These are phyloP conservation scores for Pichia sp. DNA, from an alignment of 1,139 yeast species.

Conservation along the genomic window DNA sequence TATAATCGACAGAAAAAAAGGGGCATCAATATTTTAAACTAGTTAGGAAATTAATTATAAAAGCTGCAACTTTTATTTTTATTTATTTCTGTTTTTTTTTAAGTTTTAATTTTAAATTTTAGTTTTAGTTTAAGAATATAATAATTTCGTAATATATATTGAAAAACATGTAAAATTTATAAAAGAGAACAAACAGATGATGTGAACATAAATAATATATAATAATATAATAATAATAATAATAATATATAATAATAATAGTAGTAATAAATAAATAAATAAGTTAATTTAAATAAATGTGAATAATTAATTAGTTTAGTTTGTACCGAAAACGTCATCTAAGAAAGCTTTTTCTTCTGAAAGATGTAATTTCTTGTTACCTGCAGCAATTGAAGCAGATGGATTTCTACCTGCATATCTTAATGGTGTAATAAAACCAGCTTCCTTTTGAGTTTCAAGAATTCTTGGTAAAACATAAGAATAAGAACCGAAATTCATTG, in stretches of 20 bases:
- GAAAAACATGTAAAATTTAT: no score
- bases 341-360: slow-evolving; percentile 88
- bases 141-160: no score
- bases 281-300: background rate
- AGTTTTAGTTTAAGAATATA: no score
- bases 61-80: no score
- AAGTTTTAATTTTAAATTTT: no score
- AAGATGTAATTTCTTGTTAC: slow-evolving; percentile 80
- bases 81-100: no score
- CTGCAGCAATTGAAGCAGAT: slow-evolving; percentile 97
- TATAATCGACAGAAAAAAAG: background rate
- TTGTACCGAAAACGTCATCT: slow-evolving; percentile 54
- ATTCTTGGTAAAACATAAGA: slow-evolving; percentile 76
- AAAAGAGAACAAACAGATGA: background rate
- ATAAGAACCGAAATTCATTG: slow-evolving; percentile 95
- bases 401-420: slow-evolving; percentile 98
- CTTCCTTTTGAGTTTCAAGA: slow-evolving; percentile 65
- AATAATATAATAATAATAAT: background rate
- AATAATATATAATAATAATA: background rate
- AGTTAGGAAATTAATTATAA: background rate
- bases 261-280: slow-evolving; percentile 1
- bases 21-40: no score
- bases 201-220: background rate
- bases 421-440: slow-evolving; percentile 55
- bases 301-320: background rate